Conservation (phyloP, 176 grass and related monocot genomes). For the Oryza glumipatula region DNA sequence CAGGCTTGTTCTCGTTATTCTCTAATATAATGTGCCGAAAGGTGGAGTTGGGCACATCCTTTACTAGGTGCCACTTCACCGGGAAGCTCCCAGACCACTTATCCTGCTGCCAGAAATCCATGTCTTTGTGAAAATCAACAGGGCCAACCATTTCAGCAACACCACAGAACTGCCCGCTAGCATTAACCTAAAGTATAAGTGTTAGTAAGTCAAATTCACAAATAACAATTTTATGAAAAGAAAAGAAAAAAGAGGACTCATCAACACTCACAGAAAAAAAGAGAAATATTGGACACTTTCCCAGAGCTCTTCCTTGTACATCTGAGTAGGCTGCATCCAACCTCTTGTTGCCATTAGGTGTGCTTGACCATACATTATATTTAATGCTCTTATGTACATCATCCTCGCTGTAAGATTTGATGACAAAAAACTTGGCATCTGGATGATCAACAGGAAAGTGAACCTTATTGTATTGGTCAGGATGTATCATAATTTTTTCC, state of each 20-base stretch:
- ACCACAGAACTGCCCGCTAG: conserved; percentile 80
- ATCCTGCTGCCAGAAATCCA: conserved; percentile 91
- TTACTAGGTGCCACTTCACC: conserved; percentile 83
- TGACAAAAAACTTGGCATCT: conserved; percentile 79
- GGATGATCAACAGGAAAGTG: conserved; percentile 68
- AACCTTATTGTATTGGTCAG: conserved; percentile 57
- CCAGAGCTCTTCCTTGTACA: conserved; percentile 45
- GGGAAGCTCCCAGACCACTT: conserved; percentile 83
- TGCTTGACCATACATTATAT: conserved; percentile 86
- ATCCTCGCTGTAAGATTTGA: conserved; percentile 89
- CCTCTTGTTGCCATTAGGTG: conserved; percentile 69
- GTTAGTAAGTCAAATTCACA: conserved; percentile 3
- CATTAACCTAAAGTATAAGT: conserved; percentile 55
- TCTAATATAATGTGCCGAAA: conserved; percentile 72
- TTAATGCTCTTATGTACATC: conserved; percentile 90
- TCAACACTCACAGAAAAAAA: conserved; percentile 74
- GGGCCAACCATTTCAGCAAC: conserved; percentile 75
- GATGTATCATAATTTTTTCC: conserved; percentile 47
- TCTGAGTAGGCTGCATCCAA: conserved; percentile 67
- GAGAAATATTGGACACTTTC: conserved; percentile 69
- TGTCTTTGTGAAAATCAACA: conserved; percentile 75
- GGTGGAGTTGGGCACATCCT: conserved; percentile 69
- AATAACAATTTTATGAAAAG: not conserved
- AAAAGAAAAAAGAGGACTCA: not conserved
- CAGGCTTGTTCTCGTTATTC: conserved; percentile 87